These are phyloP conservation scores for Lanmaoa rubissima DNA, from an alignment of 768 basidiomycete genomes.

Conservation along the genomic window DNA sequence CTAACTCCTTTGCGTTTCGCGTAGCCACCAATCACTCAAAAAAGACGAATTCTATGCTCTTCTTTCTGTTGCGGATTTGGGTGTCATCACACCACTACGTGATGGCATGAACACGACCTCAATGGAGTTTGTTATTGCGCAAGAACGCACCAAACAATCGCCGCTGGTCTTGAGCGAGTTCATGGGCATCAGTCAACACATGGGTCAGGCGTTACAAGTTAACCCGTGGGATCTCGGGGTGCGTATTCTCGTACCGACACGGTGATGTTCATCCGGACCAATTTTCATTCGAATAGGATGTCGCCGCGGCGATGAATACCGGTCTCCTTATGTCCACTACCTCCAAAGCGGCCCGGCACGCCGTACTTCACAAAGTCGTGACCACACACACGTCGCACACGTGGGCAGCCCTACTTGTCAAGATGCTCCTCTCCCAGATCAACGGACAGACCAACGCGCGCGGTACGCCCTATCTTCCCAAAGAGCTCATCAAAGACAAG, in stretches of 20 bases:
- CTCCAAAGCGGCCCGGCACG: slow-evolving; percentile 77
- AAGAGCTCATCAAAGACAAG: slow-evolving; percentile 50
- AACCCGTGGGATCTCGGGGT: slow-evolving; percentile 97
- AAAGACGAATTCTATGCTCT: slow-evolving; percentile 98
- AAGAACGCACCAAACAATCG: slow-evolving; percentile 76
- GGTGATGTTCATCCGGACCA: not conserved
- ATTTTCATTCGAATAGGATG: slow-evolving; percentile 50
- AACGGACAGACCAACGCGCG: slow-evolving; percentile 75
- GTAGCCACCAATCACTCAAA: slow-evolving; percentile 93
- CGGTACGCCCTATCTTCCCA: slow-evolving; percentile 81
- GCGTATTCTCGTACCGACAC: slow-evolving; percentile 23
- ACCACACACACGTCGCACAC: slow-evolving; percentile 92
- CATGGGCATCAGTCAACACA: slow-evolving; percentile 94
- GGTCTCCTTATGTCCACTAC: slow-evolving; percentile 77
- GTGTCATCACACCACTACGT: slow-evolving; percentile 90
- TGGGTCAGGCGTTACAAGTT: slow-evolving; percentile 85
- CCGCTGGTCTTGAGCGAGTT: slow-evolving; percentile 95
- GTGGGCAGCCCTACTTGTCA: slow-evolving; percentile 88
- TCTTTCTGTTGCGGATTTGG: slow-evolving; percentile 88
- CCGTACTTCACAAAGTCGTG: slow-evolving; percentile 75
- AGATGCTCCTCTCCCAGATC: slow-evolving; percentile 83
- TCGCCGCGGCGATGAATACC: slow-evolving; percentile 85
- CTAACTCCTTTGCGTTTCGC: not conserved
- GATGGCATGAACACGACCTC: slow-evolving; percentile 99
- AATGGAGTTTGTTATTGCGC: slow-evolving; percentile 97